Percentiles rank a stretch among this genome's conserved stretches.
Evolutionary conservation across 306 rosid genomes (phyloP).

Genomic region (Astragalus membranaceus): DNA sequence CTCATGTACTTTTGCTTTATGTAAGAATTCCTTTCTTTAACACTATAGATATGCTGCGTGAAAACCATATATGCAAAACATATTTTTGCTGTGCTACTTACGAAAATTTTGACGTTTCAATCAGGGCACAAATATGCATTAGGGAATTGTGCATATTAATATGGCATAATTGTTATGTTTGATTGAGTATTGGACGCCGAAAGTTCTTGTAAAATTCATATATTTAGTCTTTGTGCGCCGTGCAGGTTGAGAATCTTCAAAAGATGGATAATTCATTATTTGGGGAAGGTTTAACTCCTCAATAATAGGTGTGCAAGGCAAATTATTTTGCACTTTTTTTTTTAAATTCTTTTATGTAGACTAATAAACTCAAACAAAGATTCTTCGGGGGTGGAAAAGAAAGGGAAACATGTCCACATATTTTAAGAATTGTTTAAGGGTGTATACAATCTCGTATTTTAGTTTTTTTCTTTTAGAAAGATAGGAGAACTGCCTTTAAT

Average conservation of each 20-base stretch:
- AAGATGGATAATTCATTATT: conserved; percentile 61
- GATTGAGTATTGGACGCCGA: background rate
- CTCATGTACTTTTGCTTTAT: background rate
- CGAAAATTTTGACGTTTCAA: background rate
- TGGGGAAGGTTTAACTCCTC: conserved; percentile 84
- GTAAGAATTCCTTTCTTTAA: background rate
- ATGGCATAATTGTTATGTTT: conserved; percentile 1
- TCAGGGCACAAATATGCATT: background rate
- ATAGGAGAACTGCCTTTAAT: background rate
- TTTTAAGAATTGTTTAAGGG: background rate
- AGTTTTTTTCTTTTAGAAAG: background rate
- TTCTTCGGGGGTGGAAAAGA: background rate
- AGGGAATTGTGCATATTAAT: background rate
- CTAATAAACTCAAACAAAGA: background rate
- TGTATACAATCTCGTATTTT: background rate
- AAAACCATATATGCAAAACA: background rate
- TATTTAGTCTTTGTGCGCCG: background rate
- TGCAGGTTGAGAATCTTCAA: conserved; percentile 59
- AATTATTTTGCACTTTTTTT: background rate
- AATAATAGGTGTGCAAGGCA: conserved; percentile 50
- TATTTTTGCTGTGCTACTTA: background rate
- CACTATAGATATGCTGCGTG: background rate
- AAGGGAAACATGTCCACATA: background rate
- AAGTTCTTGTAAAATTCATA: conserved; percentile 7
- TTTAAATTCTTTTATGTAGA: background rate